Evolutionary conservation across 1,139 yeast species (phyloP), one percentile per base, ranked within the genome.

Genomic region (Casaregolazyma lundiana): DNA sequence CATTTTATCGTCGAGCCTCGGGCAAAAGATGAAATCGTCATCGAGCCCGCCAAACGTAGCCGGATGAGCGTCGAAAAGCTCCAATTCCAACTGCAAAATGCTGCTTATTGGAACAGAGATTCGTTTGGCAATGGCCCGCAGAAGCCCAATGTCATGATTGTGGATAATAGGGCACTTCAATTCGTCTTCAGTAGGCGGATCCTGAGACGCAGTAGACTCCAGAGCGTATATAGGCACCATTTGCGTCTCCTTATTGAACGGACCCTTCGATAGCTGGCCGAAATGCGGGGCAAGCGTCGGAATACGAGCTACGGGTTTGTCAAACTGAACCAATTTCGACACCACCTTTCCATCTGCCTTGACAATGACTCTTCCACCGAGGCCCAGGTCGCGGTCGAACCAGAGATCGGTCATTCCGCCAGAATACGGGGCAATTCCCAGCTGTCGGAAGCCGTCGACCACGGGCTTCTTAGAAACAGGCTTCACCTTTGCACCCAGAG

Each of bases 241-340:
- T 57, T 88, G 85, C 1, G 94, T 77, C 67, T 89, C 97, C 60
- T 77, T 78, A 66, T 89, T 86, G 66, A 84, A 87, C 55, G 87
- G 95, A 42, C 73, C 74, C 59, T 80, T 77, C 30, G 81, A 84
- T 24, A 78, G 84, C 53, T 87, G 75, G 53, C 87, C 85, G 60
- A 89, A 76, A 66, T 89, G 97, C 50, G 89, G 88, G 7, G 97
- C 97, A 64, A 89, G 74, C 1, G 95, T 85, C 41, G 96, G 97
- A 48, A 89, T 88, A 62, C 94, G 78, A 56, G 88, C 76, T 48
- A 89, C 68, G 0, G 96, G 96, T 58, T 77, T 81, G 50, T 84
- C 81, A 48, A 89, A 72, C 61, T 86, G 85, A 44, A 88, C 77
- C 51, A 89, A 71, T 58, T 75, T 81, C 1, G 95, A 76, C 50